Base-by-base conservation (phyloP, 1,284 basidiomycete species). In the Ceratobasidium sp. region DNA sequence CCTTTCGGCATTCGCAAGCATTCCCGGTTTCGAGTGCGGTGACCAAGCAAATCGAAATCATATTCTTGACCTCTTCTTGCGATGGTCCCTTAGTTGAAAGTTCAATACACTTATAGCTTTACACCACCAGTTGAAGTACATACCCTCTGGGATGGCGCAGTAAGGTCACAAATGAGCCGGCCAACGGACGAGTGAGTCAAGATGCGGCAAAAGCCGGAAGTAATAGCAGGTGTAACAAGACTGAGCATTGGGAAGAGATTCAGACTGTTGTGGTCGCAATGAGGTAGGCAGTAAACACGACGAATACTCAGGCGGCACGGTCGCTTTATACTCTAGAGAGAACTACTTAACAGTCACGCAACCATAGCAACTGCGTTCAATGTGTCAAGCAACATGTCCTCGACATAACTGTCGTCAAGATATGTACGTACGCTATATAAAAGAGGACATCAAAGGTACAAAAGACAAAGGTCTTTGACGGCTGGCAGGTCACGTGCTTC, bases 381-480 rank as follows among this genome's bases (percentile, higher is more conserved):
- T 4, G 10, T 18, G 58, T 64, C 23, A 7, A 40, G 9, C n/a
- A 9, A 4, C 23, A 64, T 7, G 33, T 44, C 7, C 7, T 44
- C 42, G 5, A 18, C n/a, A 18, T 42, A 13, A n/a, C 44, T n/a
- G 61, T 64, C 20, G 61, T 40, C 61, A 44, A 64, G 40, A 6
- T 44, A 20, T 26, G 44, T 20, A 64, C 40, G 18, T 64, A 20
- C 44, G 39, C n/a, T 42, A 33, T 64, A 44, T 64, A 64, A 42
- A 64, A 42, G 40, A 2, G 13, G 61, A 2, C 61, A 42, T 64
- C 61, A 64, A 64, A 64, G 61, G 61, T 42, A 23, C 44, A 12
- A 2, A 26, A 64, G 5, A 64, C 61, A 64, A 64, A 64, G 61
- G 61, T n/a, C n/a, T n/a, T n/a, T n/a, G n/a, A n/a, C n/a, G n/a